Conservation (phyloP, 2,329 filamentous ascomycete genomes). For the Aspergillus puulaauensis region DNA sequence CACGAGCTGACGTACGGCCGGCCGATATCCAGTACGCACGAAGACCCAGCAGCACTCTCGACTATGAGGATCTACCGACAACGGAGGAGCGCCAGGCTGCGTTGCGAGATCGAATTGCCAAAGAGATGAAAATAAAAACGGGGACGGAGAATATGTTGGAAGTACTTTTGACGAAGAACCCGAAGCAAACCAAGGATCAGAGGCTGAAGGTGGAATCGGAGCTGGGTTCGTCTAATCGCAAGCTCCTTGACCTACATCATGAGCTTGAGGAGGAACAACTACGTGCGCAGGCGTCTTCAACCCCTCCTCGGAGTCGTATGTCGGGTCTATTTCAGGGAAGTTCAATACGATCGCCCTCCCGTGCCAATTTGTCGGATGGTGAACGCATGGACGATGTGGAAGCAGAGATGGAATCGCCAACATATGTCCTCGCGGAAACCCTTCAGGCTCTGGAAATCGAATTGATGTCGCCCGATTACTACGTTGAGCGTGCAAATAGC, state of each 20-base stretch:
- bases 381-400: constrained; percentile 56
- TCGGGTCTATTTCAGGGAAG: constrained; percentile 60
- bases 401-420: constrained; percentile 77
- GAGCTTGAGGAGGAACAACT: constrained; percentile 62
- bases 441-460: constrained; percentile 85
- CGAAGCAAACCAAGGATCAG: constrained; percentile 90
- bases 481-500: constrained; percentile 87
- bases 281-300: constrained; percentile 55
- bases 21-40: constrained; percentile 37
- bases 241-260: constrained; percentile 59
- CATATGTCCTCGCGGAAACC: constrained; percentile 84
- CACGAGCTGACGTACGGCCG: constrained; percentile 57
- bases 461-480: constrained; percentile 89
- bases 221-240: constrained; percentile 80
- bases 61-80: constrained; percentile 61
- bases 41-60: constrained; percentile 47
- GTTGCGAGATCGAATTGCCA: constrained; percentile 82
- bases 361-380: constrained; percentile 37
- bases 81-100: constrained; percentile 73
- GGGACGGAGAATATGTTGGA: constrained; percentile 98
- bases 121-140: constrained; percentile 96
- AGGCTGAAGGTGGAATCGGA: constrained; percentile 79
- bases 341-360: constrained; percentile 53
- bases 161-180: constrained; percentile 89
- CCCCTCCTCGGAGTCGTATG: constrained; percentile 51